Conservation (phyloP, 1,139 yeast genomes). For the Taiozyma sp. region DNA sequence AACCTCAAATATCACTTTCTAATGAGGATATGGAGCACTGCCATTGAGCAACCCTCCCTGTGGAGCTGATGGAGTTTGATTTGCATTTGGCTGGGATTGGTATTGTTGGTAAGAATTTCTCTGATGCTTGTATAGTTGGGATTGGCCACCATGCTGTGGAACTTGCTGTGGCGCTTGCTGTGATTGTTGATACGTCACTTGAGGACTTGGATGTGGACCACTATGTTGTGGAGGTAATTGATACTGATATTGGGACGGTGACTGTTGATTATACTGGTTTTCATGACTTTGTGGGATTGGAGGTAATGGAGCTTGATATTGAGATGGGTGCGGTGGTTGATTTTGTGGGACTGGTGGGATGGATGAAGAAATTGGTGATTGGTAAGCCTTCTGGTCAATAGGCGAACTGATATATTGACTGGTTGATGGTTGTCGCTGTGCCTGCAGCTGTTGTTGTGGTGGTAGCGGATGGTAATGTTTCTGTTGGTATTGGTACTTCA, state of each 20-base stretch:
- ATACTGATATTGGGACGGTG: neutral
- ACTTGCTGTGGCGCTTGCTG: conserved; percentile 6
- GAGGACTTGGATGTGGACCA: neutral
- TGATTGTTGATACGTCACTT: neutral
- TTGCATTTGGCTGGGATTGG: neutral
- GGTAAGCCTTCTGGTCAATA: neutral
- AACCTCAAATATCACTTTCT: neutral
- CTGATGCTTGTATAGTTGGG: conserved; percentile 6
- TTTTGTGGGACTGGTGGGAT: conserved; percentile 2
- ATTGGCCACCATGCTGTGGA: conserved; percentile 16
- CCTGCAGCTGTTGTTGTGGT: conserved; percentile 1
- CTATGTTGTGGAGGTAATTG: neutral
- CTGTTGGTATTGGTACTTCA: conserved; percentile 16
- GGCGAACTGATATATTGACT: neutral
- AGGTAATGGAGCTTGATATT: conserved; percentile 4
- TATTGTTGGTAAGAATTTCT: neutral
- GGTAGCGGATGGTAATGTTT: conserved; percentile 10
- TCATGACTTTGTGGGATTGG: conserved; percentile 3
- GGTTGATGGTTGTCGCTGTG: neutral
- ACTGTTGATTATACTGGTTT: conserved; percentile 4
- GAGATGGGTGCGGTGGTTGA: conserved; percentile 6
- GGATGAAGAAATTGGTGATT: neutral
- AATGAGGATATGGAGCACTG: neutral
- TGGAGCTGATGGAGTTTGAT: neutral
- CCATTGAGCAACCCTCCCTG: neutral